These are phyloP conservation scores for Solanum hybrid DNA, from an alignment of 305 asterid species.

Conservation along the genomic window DNA sequence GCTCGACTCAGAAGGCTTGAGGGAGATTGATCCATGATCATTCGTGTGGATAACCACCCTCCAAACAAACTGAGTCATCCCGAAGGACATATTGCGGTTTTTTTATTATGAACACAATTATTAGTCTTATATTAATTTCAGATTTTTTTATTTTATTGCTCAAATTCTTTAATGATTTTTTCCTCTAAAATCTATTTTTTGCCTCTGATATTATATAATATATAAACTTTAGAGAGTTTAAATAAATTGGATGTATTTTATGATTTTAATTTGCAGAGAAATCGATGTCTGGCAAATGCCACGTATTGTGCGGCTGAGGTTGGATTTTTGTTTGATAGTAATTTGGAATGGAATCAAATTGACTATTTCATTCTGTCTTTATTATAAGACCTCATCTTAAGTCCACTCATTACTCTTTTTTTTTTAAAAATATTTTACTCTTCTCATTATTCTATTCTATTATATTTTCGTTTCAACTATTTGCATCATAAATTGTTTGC, in stretches of 20 bases:
- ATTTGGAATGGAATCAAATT: slow-evolving; percentile 77
- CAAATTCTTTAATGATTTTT: not conserved
- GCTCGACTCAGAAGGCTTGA: too few relatives aligned
- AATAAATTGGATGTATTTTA: not conserved
- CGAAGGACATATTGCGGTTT: not conserved
- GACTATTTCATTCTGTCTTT: slow-evolving; percentile 26
- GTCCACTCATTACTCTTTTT: slow-evolving; percentile 22
- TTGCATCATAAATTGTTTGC: not conserved
- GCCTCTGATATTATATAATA: not conserved
- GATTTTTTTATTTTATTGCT: not conserved
- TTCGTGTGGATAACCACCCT: too few relatives aligned
- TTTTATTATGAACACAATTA: not conserved
- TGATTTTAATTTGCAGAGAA: slow-evolving; percentile 13
- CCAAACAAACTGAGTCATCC: rapidly evolving
- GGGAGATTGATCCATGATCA: not conserved
- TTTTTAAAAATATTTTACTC: not conserved
- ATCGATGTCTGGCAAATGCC: slow-evolving; percentile 49
- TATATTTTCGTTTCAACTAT: not conserved
- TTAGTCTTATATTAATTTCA: too few relatives aligned
- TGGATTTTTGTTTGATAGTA: slow-evolving; percentile 47
- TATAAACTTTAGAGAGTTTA: not conserved
- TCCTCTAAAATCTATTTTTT: not conserved
- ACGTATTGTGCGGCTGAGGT: slow-evolving; percentile 57
- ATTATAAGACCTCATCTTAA: slow-evolving; percentile 18
- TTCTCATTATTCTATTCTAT: not conserved